Conservation (phyloP, 495 filamentous ascomycete genomes). For the Annulohypoxylon nitens region DNA sequence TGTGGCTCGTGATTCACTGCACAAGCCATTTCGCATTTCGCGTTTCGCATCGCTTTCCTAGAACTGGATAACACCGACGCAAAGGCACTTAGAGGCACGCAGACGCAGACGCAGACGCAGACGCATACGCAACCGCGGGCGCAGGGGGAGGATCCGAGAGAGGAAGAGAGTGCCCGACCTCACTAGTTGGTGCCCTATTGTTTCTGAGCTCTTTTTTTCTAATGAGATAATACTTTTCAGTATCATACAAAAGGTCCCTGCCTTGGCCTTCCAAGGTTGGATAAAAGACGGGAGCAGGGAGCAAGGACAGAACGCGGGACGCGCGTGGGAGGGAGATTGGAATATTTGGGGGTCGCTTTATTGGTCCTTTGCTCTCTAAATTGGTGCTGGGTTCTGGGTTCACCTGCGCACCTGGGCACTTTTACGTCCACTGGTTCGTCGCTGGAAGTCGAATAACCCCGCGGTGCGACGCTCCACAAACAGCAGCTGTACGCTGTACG, state of each 20-base stretch:
- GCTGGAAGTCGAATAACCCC: constrained; percentile 26
- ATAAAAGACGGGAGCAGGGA: constrained; percentile 27
- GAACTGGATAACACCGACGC: constrained; percentile 43
- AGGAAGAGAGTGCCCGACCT: constrained; percentile 7
- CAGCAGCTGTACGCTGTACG: constrained; percentile 11
- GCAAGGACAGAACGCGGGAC: constrained; percentile 41
- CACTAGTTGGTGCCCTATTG: constrained; percentile 24
- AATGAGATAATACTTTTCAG: constrained; percentile 45
- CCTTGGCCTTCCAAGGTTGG: constrained; percentile 36
- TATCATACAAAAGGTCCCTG: constrained; percentile 34
- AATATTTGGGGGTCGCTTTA: constrained; percentile 43
- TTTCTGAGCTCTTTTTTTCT: constrained; percentile 15
- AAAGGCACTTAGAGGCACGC: constrained; percentile 25
- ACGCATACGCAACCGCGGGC: constrained; percentile 24
- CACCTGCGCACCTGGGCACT: neutral
- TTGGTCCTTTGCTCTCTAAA: neutral
- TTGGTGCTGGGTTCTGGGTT: constrained; percentile 10
- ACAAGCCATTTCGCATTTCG: constrained; percentile 42
- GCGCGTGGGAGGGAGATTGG: constrained; percentile 45
- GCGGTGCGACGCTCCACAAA: constrained; percentile 45
- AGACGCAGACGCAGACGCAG: constrained; percentile 2
- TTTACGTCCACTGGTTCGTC: constrained; percentile 3
- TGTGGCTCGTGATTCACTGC: constrained; percentile 43
- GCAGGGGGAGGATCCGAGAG: constrained; percentile 1
- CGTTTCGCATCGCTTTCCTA: constrained; percentile 44